Conservation (phyloP, 2,329 filamentous ascomycete species). For the Cercospora janseana region DNA sequence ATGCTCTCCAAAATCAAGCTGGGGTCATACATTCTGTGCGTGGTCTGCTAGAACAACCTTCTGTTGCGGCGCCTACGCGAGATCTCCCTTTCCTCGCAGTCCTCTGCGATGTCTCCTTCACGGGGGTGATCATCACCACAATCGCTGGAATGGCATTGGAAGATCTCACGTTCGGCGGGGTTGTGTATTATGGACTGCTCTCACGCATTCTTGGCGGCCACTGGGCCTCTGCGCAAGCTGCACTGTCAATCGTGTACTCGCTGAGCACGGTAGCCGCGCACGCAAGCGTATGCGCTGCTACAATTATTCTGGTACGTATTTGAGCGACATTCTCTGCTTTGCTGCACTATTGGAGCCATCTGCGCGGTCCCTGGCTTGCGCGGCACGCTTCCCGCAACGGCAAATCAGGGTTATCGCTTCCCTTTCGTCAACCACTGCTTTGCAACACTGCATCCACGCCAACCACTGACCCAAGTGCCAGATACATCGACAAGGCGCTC, state of each 20-base stretch:
- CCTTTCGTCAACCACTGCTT: background rate
- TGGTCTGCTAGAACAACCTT: slow-evolving; percentile 35
- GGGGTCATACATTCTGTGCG: slow-evolving; percentile 40
- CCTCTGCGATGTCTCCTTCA: slow-evolving; percentile 34
- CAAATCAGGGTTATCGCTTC: slow-evolving; percentile 9
- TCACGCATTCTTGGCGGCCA: slow-evolving; percentile 27
- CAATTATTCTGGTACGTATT: slow-evolving; percentile 36
- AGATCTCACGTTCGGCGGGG: slow-evolving; percentile 28
- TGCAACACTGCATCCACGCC: slow-evolving; percentile 3
- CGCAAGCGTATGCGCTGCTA: slow-evolving; percentile 24
- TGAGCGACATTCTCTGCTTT: background rate
- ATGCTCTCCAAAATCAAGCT: slow-evolving; percentile 30
- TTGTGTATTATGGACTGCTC: slow-evolving; percentile 29
- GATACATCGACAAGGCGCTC: slow-evolving; percentile 31
- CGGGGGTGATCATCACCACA: slow-evolving; percentile 29
- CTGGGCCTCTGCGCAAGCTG: slow-evolving; percentile 27
- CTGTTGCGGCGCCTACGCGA: background rate
- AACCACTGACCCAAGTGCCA: slow-evolving; percentile 11
- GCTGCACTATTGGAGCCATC: background rate
- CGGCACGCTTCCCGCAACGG: slow-evolving; percentile 2
- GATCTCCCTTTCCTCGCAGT: slow-evolving; percentile 23
- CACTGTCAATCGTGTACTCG: slow-evolving; percentile 26
- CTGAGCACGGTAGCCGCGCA: slow-evolving; percentile 28
- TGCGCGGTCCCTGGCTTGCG: background rate
- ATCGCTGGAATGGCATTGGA: slow-evolving; percentile 33